A percentile compares a stretch with the other conserved stretches of the same genome.
Conservation (phyloP, 352 stramenopile species). For the Lagenidium giganteum region DNA sequence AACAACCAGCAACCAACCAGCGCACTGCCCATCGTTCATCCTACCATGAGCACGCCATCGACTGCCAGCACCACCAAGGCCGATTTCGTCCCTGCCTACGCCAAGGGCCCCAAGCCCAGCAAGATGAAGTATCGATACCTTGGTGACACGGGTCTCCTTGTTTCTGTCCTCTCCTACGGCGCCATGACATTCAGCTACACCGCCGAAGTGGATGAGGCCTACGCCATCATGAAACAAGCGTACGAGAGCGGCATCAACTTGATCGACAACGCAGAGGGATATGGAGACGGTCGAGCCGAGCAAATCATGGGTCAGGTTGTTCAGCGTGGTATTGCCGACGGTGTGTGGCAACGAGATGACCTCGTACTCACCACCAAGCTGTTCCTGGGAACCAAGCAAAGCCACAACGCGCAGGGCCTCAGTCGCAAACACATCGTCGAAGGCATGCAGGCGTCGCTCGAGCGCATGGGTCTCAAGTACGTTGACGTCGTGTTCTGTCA, state of each 20-base stretch:
- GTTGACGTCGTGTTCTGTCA: conserved; percentile 24
- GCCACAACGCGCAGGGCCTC: background rate
- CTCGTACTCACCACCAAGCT: conserved; percentile 36
- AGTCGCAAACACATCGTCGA: conserved; percentile 18
- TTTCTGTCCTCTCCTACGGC: conserved; percentile 8
- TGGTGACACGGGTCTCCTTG: conserved; percentile 8
- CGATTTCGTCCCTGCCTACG: too few species aligned
- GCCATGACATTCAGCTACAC: too few species aligned
- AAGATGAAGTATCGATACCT: conserved; percentile 14
- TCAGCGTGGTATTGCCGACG: conserved; percentile 10
- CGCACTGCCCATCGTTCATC: too few species aligned
- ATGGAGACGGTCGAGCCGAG: conserved; percentile 12
- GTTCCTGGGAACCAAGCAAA: conserved; percentile 7
- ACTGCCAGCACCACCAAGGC: too few species aligned
- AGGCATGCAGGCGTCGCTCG: conserved; percentile 11
- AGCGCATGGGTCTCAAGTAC: conserved; percentile 15
- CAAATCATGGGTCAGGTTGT: conserved; percentile 20
- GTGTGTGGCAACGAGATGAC: conserved; percentile 16
- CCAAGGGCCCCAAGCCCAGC: too few species aligned
- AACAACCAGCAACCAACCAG: too few species aligned
- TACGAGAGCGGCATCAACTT: conserved; percentile 30
- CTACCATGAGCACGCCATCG: too few species aligned
- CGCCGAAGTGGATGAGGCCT: conserved; percentile 8
- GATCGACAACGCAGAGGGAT: conserved; percentile 24
- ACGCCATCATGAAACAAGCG: conserved; percentile 13